Percentiles rank a stretch among this genome's conserved stretches.
These are phyloP conservation scores for Alternaria alternata DNA, from an alignment of 2,329 filamentous ascomycete species.

Conservation along the genomic window DNA sequence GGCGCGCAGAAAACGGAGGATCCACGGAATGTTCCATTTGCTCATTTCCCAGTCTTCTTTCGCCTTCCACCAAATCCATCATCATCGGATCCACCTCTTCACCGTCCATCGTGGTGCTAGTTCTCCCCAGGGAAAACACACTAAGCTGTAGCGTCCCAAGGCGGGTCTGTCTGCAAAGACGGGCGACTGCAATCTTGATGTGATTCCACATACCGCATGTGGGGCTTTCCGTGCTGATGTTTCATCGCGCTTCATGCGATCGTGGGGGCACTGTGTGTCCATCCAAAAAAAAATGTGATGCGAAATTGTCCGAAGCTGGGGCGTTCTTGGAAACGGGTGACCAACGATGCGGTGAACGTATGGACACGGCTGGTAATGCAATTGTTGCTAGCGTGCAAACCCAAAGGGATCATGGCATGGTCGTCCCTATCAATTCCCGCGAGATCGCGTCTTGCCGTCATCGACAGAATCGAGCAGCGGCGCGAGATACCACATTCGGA, in stretches of 20 bases:
- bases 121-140: not conserved
- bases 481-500: constrained; percentile 6
- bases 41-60: constrained; percentile 12
- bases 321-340: constrained; percentile 3
- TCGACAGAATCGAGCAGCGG: constrained; percentile 6
- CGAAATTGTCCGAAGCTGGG: constrained; percentile 11
- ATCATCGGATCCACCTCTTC: constrained; percentile 12
- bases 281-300: constrained; percentile 2
- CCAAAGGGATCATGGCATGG: constrained; percentile 6
- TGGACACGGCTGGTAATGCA: constrained; percentile 1
- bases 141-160: constrained; percentile 12
- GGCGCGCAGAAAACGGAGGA: constrained; percentile 1
- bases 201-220: constrained; percentile 9
- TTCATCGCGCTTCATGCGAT: constrained; percentile 19
- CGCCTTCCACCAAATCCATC: constrained; percentile 11
- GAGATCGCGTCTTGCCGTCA: constrained; percentile 15
- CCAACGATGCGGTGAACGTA: constrained; percentile 8
- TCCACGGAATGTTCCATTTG: constrained; percentile 16
- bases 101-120: constrained; percentile 10
- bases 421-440: constrained; percentile 16
- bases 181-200: constrained; percentile 10
- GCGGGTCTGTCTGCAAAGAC: not conserved
- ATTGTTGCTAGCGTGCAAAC: constrained; percentile 7
- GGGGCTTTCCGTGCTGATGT: constrained; percentile 13
- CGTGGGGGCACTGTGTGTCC: constrained; percentile 1